These are phyloP conservation scores for Anisodus acutangulus DNA, from an alignment of 257 asterid species.

Conservation along the genomic window DNA sequence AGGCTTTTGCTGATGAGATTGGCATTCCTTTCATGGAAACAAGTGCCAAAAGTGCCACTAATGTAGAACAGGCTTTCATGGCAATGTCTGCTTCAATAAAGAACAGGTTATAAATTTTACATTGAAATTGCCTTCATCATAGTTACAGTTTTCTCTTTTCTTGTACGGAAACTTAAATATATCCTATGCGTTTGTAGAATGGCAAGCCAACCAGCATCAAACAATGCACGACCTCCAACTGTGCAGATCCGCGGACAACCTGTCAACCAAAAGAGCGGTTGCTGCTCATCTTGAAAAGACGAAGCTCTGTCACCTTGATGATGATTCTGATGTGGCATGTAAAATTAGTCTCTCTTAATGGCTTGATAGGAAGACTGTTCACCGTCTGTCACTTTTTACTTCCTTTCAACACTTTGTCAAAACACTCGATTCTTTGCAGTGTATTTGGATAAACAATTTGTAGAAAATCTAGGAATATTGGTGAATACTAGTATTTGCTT, in stretches of 20 bases:
- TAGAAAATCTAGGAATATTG: conserved; percentile 53
- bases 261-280: conserved; percentile 78
- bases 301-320: conserved; percentile 1
- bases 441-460: conserved; percentile 50
- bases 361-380: conserved; percentile 39
- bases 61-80: conserved; percentile 57
- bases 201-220: conserved; percentile 86
- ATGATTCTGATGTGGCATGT: conserved; percentile 42
- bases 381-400: conserved; percentile 31
- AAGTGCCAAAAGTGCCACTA: conserved; percentile 49
- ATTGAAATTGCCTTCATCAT: neutral
- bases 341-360: conserved; percentile 37
- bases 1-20: conserved; percentile 59
- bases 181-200: conserved; percentile 51
- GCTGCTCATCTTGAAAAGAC: conserved; percentile 69
- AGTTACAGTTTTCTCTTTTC: neutral
- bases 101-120: conserved; percentile 40
- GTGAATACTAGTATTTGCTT: conserved; percentile 45
- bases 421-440: conserved; percentile 50
- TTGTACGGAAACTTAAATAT: neutral
- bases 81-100: conserved; percentile 56
- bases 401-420: conserved; percentile 32
- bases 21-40: conserved; percentile 60
- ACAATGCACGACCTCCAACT: conserved; percentile 73
- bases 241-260: conserved; percentile 88